Conservation (phyloP, 148 eudicot genomes). For the Chenopodium suecicum region DNA sequence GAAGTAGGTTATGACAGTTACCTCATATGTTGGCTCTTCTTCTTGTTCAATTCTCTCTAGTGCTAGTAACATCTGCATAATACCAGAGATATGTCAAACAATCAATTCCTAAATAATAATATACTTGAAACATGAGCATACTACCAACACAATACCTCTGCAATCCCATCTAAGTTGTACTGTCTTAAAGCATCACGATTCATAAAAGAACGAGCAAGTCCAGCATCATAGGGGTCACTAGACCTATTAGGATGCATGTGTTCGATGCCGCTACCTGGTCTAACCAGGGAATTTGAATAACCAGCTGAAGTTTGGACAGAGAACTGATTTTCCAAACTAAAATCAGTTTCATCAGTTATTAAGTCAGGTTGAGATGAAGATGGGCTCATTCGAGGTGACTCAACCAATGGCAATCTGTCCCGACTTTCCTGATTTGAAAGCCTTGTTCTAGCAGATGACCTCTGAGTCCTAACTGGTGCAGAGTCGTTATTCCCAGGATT, state of each 20-base stretch:
- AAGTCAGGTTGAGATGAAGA: conserved; percentile 36
- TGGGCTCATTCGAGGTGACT: conserved; percentile 26
- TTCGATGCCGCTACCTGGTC: conserved; percentile 36
- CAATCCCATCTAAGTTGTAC: conserved; percentile 66
- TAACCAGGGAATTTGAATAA: conserved; percentile 32
- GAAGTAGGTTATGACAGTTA: conserved; percentile 21
- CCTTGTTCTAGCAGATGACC: conserved; percentile 41
- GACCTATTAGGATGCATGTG: conserved; percentile 30
- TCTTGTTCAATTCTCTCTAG: conserved; percentile 85
- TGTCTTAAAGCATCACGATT: conserved; percentile 46
- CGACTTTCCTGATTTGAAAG: conserved; percentile 38
- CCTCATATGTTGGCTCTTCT: conserved; percentile 81
- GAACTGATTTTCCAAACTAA: conserved; percentile 30
- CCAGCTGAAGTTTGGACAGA: conserved; percentile 32
- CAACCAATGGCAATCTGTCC: conserved; percentile 31
- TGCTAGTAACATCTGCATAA: conserved; percentile 62
- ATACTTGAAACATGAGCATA: neutral
- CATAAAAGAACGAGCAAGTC: conserved; percentile 40
- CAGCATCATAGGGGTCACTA: conserved; percentile 38
- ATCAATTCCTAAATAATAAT: neutral
- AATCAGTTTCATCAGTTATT: conserved; percentile 26
- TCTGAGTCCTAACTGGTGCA: conserved; percentile 28
- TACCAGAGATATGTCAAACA: conserved; percentile 3
- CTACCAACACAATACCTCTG: conserved; percentile 62
- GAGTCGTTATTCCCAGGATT: conserved; percentile 22